Evolutionary conservation across 2,329 filamentous ascomycete genomes (phyloP), one percentile per base, ranked within the genome.

Genomic region (Zopfia rhizophila): DNA sequence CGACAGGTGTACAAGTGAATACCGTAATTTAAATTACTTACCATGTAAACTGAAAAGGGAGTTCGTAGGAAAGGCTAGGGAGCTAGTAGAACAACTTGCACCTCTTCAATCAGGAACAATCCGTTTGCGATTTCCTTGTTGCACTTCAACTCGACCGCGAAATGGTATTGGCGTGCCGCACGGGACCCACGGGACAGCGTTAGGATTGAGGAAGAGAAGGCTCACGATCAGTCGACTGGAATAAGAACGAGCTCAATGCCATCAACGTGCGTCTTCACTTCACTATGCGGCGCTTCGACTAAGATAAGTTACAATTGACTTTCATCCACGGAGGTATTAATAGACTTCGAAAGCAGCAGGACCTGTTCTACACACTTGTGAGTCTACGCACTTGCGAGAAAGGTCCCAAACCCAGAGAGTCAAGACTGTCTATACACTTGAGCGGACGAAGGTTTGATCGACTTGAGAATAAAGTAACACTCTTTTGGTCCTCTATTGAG

Each of bases 11-110:
- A 10, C 3, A 50, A 2, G 22, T 50, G 10, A 53, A 17, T 50
- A 53, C 25, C 30, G 42, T 24, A 44, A 42, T 7, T 47, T 40
- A 25, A 53, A 53, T n/a, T 45, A 49, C 30, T 17, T 50, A 2
- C 22, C 44, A 8, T 41, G 4, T 19, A 49, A 37, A 12, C 23
- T 45, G n/a, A 46, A 50, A 13, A 21, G 7, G 13, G 42, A 48
- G 18, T 14, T 52, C 3, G 35, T 43, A 16, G 23, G 22, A 13
- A 30, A 32, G 32, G 8, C 38, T 14, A 24, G 25, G 23, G 30
- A 37, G n/a, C 33, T 16, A 37, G 14, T 12, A 44, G n/a, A n/a
- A n/a, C n/a, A n/a, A n/a, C n/a, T n/a, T n/a, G n/a, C n/a, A n/a
- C 24, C 3, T 3, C 13, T 11, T 19, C 10, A 3, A 37, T 51